Evolutionary conservation across 2,329 filamentous ascomycete genomes (phyloP).

Genomic region (Exophiala xenobiotica): DNA sequence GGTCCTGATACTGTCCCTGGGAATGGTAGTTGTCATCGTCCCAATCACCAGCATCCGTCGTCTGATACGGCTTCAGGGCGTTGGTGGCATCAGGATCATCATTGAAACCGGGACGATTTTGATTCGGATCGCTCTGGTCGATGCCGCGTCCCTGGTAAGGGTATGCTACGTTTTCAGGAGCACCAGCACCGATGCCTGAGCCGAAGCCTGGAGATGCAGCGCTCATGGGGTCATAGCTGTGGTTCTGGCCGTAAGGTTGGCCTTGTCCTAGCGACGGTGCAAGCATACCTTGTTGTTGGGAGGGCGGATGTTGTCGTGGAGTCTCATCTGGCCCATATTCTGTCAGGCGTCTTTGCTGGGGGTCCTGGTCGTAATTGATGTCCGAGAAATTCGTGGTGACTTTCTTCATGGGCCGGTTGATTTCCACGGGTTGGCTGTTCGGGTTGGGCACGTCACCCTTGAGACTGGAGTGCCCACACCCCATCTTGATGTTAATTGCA

Average conservation of each 20-base stretch:
- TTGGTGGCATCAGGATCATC: neutral
- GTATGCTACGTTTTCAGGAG: neutral
- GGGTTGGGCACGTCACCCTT: conserved; percentile 26
- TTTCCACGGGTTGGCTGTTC: conserved; percentile 11
- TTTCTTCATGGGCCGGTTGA: conserved; percentile 17
- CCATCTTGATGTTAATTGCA: conserved; percentile 23
- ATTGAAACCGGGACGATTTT: neutral
- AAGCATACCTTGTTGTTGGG: neutral
- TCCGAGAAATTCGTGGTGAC: conserved; percentile 28
- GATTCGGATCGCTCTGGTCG: neutral
- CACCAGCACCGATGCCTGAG: too few relatives aligned
- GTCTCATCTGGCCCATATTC: conserved; percentile 28
- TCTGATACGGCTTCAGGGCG: conserved; percentile 21
- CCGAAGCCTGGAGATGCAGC: too few relatives aligned
- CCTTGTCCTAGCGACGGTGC: neutral
- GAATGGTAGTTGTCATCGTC: conserved; percentile 5
- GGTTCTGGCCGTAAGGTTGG: too few relatives aligned
- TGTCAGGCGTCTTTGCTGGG: conserved; percentile 23
- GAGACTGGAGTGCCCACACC: conserved; percentile 26
- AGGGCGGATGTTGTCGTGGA: neutral
- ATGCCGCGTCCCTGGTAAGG: conserved; percentile 1
- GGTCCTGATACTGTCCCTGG: neutral
- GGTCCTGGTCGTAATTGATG: conserved; percentile 25
- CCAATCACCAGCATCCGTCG: conserved; percentile 18
- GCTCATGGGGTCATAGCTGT: too few relatives aligned